phyloP scores from a whole-genome alignment of 192 early-diverging fungal species.

The Backusella tarrabulga region DNA sequence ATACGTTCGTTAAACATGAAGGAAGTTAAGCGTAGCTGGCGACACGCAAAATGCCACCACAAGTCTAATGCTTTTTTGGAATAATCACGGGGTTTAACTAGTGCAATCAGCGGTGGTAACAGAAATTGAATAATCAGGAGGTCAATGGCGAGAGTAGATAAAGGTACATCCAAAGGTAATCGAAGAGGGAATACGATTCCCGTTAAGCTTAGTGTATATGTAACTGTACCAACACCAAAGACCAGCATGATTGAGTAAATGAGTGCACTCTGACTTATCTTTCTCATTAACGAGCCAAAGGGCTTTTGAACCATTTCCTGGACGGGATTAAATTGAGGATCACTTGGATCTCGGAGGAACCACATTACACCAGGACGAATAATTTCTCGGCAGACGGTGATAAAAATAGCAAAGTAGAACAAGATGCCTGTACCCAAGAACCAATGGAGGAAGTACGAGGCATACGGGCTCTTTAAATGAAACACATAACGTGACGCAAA shows the following conservation, averaged over 20 bases:
- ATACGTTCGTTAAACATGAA: conserved; percentile 78
- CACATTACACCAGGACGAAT: conserved; percentile 95
- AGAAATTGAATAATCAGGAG: conserved; percentile 73
- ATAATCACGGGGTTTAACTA: conserved; percentile 59
- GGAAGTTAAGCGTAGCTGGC: conserved; percentile 66
- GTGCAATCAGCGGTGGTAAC: conserved; percentile 62
- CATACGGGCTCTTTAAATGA: conserved; percentile 59
- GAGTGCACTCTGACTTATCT: conserved; percentile 75
- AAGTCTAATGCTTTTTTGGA: conserved; percentile 44
- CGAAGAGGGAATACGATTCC: conserved; percentile 59
- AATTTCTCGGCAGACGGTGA: conserved; percentile 75
- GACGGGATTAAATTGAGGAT: conserved; percentile 92
- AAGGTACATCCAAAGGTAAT: conserved; percentile 53
- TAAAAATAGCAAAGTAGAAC: conserved; percentile 90
- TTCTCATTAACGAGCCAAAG: conserved; percentile 72
- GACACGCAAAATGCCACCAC: conserved; percentile 78
- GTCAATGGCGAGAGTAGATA: conserved; percentile 78
- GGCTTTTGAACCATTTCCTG: conserved; percentile 88
- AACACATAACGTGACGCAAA: conserved; percentile 55
- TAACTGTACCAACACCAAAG: conserved; percentile 65
- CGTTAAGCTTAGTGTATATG: conserved; percentile 35
- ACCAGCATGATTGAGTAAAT: conserved; percentile 85
- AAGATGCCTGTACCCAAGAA: conserved; percentile 90
- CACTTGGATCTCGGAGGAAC: conserved; percentile 98
- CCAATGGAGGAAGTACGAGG: conserved; percentile 85